A percentile compares a stretch with the other conserved stretches of the same genome.
Conservation (phyloP, 305 asterid genomes). For the Fraxinus sp. region DNA sequence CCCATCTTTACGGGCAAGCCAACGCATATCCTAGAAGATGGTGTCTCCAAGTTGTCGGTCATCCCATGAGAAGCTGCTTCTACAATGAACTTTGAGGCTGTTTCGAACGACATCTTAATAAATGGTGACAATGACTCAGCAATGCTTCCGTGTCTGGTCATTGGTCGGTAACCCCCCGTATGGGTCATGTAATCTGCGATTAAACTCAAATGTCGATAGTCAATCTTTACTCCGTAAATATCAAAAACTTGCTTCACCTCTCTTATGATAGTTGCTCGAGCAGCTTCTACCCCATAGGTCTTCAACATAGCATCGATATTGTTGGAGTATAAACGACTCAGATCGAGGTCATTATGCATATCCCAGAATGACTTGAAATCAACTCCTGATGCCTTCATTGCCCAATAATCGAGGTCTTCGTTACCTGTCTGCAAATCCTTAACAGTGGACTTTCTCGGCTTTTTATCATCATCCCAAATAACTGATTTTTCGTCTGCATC, state of each 20-base stretch:
- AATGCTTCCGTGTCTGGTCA: conserved; percentile 87
- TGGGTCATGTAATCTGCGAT: conserved; percentile 91
- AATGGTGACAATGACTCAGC: conserved; percentile 78
- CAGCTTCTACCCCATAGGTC: conserved; percentile 93
- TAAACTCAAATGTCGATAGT: conserved; percentile 79
- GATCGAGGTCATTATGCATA: conserved; percentile 69
- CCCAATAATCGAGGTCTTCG: conserved; percentile 62
- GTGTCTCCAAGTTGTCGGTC: conserved; percentile 68
- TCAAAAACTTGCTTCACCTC: conserved; percentile 87
- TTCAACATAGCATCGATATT: conserved; percentile 61
- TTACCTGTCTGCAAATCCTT: conserved; percentile 16
- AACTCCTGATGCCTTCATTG: conserved; percentile 78
- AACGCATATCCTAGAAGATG: conserved; percentile 74
- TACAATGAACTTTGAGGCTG: conserved; percentile 82
- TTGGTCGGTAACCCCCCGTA: conserved; percentile 74
- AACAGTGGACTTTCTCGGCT: conserved; percentile 30
- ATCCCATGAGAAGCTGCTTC: conserved; percentile 75
- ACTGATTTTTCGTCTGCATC: conserved; percentile 82
- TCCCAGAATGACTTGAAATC: conserved; percentile 79
- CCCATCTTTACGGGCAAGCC: conserved; percentile 97
- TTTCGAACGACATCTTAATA: conserved; percentile 88
- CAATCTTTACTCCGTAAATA: conserved; percentile 84
- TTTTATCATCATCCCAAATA: conserved; percentile 63
- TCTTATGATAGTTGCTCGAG: conserved; percentile 70
- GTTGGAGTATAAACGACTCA: conserved; percentile 69